These are phyloP conservation scores for Petunia secreta DNA, from an alignment of 257 asterid genomes.

Conservation along the genomic window DNA sequence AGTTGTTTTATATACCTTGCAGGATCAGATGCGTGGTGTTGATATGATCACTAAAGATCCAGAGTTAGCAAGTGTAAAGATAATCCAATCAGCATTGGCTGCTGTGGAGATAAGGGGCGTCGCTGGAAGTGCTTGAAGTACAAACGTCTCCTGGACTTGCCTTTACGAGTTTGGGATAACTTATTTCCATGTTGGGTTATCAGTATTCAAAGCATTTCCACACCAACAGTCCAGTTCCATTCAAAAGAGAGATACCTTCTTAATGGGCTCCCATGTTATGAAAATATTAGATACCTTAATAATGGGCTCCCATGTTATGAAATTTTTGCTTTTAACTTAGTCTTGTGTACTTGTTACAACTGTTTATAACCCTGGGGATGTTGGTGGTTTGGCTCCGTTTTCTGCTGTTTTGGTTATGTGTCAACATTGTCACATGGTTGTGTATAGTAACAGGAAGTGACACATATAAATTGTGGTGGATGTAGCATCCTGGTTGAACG, in stretches of 20 bases:
- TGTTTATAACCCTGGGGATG: background rate
- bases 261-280: background rate
- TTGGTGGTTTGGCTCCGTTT: background rate
- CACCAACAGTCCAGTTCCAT: constrained; percentile 1
- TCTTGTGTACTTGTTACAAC: background rate
- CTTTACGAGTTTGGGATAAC: background rate
- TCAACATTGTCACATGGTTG: constrained; percentile 11
- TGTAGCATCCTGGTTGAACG: constrained; percentile 5
- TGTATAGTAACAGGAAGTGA: background rate
- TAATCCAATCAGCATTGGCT: no score
- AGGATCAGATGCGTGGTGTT: no score
- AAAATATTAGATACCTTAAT: background rate
- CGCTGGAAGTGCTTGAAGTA: constrained; percentile 7
- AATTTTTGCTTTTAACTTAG: background rate
- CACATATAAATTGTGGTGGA: background rate
- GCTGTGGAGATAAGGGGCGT: no score
- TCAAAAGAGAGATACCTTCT: constrained; percentile 8
- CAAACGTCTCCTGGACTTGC: constrained; percentile 10
- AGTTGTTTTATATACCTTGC: no score
- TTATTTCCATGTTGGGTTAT: background rate
- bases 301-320: background rate
- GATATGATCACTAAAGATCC: no score
- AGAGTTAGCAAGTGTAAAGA: no score
- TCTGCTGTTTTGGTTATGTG: background rate
- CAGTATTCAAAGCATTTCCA: background rate